A percentile compares a stretch with the other conserved stretches of the same genome.
phyloP scores from a whole-genome alignment of 441 rosid genomes.

The Syzygium syzygioides region DNA sequence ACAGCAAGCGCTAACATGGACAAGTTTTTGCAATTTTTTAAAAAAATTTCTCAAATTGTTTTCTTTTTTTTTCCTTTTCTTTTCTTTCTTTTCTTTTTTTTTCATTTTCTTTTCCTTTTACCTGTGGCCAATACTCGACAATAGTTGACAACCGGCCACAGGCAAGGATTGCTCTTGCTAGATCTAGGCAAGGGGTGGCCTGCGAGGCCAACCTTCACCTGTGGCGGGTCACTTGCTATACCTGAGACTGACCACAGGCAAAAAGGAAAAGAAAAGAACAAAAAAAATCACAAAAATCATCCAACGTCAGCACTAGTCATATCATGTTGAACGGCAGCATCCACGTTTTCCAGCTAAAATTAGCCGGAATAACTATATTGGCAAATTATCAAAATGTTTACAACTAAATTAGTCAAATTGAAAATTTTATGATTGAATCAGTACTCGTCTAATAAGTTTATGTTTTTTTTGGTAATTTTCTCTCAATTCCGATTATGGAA shows the following conservation, averaged over 20 bases:
- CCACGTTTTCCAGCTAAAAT: too few species aligned
- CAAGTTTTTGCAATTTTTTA: fast-evolving
- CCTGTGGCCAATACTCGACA: fast-evolving
- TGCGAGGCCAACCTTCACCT: fast-evolving
- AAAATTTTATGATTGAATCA: too few species aligned
- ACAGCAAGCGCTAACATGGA: fast-evolving
- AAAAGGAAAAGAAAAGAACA: fast-evolving
- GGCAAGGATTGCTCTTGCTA: fast-evolving
- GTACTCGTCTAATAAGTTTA: too few species aligned
- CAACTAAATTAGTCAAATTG: too few species aligned
- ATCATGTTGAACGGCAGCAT: too few species aligned
- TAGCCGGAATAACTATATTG: too few species aligned
- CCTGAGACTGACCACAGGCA: fast-evolving
- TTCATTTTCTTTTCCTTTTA: not conserved
- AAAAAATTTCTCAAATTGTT: not conserved
- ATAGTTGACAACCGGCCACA: fast-evolving
- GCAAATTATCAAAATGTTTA: too few species aligned
- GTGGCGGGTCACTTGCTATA: not conserved
- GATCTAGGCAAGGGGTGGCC: fast-evolving
- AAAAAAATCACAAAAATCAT: not conserved
- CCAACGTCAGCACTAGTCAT: not conserved
- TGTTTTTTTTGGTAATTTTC: too few species aligned
- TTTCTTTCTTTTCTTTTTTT: not conserved
- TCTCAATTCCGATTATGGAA: too few species aligned
- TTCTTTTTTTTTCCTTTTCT: fast-evolving